phyloP scores from a whole-genome alignment of 140 eudicot genomes.

The Ambrosia hybrid region DNA sequence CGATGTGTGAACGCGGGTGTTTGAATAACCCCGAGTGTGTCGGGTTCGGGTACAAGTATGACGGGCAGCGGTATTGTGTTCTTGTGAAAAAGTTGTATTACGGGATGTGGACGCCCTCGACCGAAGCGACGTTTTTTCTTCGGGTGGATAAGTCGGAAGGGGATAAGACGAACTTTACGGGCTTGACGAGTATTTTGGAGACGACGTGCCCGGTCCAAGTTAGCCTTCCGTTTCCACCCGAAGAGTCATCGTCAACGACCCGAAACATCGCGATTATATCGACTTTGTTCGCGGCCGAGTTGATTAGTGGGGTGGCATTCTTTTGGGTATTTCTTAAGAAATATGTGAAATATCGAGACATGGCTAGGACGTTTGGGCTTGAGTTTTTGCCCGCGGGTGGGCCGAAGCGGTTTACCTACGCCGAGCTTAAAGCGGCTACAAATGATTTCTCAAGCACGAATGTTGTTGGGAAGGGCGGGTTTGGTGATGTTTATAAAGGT shows the following conservation, averaged over 20 bases:
- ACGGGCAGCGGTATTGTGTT: constrained; percentile 57
- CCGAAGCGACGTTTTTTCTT: constrained; percentile 52
- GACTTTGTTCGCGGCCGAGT: constrained; percentile 71
- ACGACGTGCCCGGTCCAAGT: constrained; percentile 69
- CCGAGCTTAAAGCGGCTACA: constrained; percentile 75
- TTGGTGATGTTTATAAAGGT: constrained; percentile 83
- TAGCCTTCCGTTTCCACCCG: constrained; percentile 71
- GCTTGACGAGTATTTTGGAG: constrained; percentile 61
- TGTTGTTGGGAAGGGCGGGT: constrained; percentile 78
- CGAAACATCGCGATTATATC: constrained; percentile 70
- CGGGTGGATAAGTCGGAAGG: constrained; percentile 60
- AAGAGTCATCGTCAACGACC: constrained; percentile 59
- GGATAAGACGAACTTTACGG: constrained; percentile 47
- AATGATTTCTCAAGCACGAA: constrained; percentile 45
- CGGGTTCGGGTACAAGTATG: constrained; percentile 69
- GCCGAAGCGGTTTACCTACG: constrained; percentile 78
- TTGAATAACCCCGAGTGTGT: constrained; percentile 38
- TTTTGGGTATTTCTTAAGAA: constrained; percentile 85
- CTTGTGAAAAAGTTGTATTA: constrained; percentile 38
- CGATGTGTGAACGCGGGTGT: constrained; percentile 51
- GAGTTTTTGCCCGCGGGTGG: constrained; percentile 88
- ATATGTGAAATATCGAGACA: constrained; percentile 85
- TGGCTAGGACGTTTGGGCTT: constrained; percentile 90
- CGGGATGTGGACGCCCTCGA: constrained; percentile 83
- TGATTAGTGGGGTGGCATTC: constrained; percentile 74